Percentiles rank a stretch among this genome's conserved stretches.
phyloP scores from a whole-genome alignment of 192 early-diverging fungal species.

The Kappamyces sp. region DNA sequence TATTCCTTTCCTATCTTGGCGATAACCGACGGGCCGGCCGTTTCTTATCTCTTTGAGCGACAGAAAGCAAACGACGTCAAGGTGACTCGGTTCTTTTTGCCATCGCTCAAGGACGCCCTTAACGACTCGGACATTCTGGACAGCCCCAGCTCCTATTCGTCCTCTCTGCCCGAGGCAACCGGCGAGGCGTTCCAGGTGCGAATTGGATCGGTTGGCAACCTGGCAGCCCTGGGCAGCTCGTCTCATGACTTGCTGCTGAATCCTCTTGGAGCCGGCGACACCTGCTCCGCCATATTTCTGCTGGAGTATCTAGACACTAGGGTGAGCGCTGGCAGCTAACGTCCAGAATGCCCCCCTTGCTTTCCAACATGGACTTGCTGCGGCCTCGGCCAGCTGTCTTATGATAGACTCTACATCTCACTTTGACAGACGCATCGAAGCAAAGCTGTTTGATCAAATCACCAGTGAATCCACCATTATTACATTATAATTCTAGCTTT shows the following conservation, averaged over 20 bases:
- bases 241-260: slow-evolving; percentile 20
- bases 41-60: too few species aligned
- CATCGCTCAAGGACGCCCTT: background rate
- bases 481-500: too few species aligned
- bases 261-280: slow-evolving; percentile 26
- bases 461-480: background rate
- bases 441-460: slow-evolving; percentile 10
- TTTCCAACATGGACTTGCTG: slow-evolving; percentile 15
- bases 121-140: slow-evolving; percentile 1
- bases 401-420: slow-evolving; percentile 13
- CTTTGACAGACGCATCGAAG: slow-evolving; percentile 12
- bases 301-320: slow-evolving; percentile 18
- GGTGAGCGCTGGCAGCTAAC: background rate
- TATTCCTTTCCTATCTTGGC: slow-evolving; percentile 15
- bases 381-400: slow-evolving; percentile 13
- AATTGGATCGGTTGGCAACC: background rate
- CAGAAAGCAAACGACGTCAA: background rate
- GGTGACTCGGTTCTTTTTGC: slow-evolving; percentile 3
- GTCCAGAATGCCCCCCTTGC: slow-evolving; percentile 7
- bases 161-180: slow-evolving; percentile 10
- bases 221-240: slow-evolving; percentile 3
- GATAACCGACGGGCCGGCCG: slow-evolving; percentile 23
- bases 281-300: slow-evolving; percentile 23
- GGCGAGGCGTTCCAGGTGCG: slow-evolving; percentile 12
- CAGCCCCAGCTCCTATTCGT: background rate